Base-by-base conservation (phyloP, 164 flowering plant species). In the Saururus chinensis region DNA sequence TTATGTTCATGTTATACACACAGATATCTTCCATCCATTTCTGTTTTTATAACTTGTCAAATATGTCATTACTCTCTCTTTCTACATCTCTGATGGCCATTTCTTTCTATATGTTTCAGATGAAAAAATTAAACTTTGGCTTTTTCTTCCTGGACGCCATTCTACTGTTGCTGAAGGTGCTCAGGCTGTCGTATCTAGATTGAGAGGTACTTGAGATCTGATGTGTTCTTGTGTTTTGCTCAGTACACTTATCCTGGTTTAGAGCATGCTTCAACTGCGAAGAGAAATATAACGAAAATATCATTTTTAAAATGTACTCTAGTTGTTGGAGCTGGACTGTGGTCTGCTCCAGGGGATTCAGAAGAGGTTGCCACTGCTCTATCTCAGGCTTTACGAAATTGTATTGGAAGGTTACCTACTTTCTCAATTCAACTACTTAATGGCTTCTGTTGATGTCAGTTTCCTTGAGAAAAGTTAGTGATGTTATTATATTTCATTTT, bases 81-180 rank as follows among this genome's bases (percentile, higher is more conserved):
- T 45, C 14, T 12, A 12, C 12, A 12, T 45, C 17, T 12, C 17
- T 45, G 49, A 12, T 12, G 49, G 17, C 17, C 49, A 45, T 45
- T 45, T 45, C 2, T 45, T 45, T 63, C 10, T 68, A 49, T 52
- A 61, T 62, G 69, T 56, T 60, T 41, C 75, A 93, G 99, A 93
- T 81, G 97, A 93, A 74, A 93, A 88, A 72, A 86, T 93, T 63
- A 93, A 93, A 78, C 97, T 93, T 56, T 93, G 99, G 99, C 92
- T 93, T 68, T 90, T 93, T 69, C 83, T 90, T 57, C 97, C 92
- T 57, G 99, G 99, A 20, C 84, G 79, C 37, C 87, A 86, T 71
- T 79, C 85, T 57, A 73, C 92, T 67, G 74, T 89, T 69, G 67
- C 61, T 70, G 99, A 88, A 64, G 65, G 75, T 66, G 99, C 92